Conservation (phyloP, 352 stramenopile species). For the Phytophthora boehmeriae region DNA sequence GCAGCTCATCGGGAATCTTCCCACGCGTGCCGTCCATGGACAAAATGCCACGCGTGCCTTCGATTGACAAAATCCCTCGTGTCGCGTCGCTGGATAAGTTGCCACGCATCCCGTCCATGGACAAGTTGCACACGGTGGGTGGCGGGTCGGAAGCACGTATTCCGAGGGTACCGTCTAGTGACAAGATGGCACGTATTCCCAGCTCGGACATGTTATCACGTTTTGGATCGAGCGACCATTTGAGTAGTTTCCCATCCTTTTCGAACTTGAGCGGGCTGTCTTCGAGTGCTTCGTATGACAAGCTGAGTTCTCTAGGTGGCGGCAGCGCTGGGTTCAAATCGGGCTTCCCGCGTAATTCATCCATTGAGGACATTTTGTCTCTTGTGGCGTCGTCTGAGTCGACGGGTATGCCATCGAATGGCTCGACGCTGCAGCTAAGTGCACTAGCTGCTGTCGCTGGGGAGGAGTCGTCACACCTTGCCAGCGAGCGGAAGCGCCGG, state of each 20-base stretch:
- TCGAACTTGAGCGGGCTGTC: conserved; percentile 70
- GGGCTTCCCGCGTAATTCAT: conserved; percentile 82
- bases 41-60: conserved; percentile 60
- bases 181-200: conserved; percentile 72
- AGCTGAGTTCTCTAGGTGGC: conserved; percentile 60
- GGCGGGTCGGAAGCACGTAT: conserved; percentile 52
- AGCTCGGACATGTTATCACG: conserved; percentile 78
- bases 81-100: conserved; percentile 82
- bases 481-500: conserved; percentile 67
- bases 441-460: conserved; percentile 67
- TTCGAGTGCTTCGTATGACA: conserved; percentile 77
- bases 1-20: conserved; percentile 82
- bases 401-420: conserved; percentile 48
- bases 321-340: conserved; percentile 41
- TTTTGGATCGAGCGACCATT: conserved; percentile 66
- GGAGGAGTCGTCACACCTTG: conserved; percentile 64
- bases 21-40: conserved; percentile 80
- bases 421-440: conserved; percentile 71
- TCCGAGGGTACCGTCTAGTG: conserved; percentile 64
- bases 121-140: conserved; percentile 58
- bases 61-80: conserved; percentile 66
- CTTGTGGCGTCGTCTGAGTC: conserved; percentile 81
- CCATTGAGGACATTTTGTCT: conserved; percentile 88
- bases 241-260: conserved; percentile 83
- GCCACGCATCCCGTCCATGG: conserved; percentile 66